Conservation (phyloP, 495 filamentous ascomycete genomes). For the Coniosporium apollinis region DNA sequence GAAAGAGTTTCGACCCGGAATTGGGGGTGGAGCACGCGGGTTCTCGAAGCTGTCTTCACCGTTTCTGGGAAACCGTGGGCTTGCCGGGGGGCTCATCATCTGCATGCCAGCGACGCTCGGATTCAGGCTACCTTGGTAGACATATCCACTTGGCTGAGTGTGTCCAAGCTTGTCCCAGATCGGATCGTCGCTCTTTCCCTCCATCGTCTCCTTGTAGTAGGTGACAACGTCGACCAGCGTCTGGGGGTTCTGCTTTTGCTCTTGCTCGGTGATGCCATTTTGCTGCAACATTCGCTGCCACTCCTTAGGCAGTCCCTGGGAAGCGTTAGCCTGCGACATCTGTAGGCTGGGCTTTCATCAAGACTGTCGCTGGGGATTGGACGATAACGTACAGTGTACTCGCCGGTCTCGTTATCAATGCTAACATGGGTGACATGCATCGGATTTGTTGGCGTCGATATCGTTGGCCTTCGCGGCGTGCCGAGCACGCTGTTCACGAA, state of each 20-base stretch:
- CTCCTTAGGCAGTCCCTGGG: conserved; percentile 83
- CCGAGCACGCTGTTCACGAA: conserved; percentile 89
- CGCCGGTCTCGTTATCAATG: conserved; percentile 89
- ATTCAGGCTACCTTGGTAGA: conserved; percentile 13
- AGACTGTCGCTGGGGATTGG: not conserved
- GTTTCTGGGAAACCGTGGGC: conserved; percentile 82
- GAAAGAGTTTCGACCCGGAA: conserved; percentile 41
- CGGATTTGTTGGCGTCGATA: conserved; percentile 90
- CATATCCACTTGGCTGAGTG: no score
- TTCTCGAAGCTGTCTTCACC: conserved; percentile 94
- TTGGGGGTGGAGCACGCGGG: conserved; percentile 78
- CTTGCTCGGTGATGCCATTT: conserved; percentile 89
- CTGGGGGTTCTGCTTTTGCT: conserved; percentile 88
- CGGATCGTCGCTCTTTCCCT: conserved; percentile 62
- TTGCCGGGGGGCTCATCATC: conserved; percentile 67
- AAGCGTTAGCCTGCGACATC: not conserved
- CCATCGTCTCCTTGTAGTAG: conserved; percentile 88
- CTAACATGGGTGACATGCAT: conserved; percentile 97
- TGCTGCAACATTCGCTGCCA: conserved; percentile 93
- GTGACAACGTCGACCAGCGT: conserved; percentile 86
- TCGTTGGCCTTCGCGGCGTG: conserved; percentile 76
- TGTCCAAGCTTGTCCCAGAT: conserved; percentile 93
- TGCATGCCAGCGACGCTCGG: conserved; percentile 37
- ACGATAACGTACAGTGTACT: conserved; percentile 77
- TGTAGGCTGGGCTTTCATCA: not conserved